phyloP scores from a whole-genome alignment of 306 rosid genomes.

The Benincasa hispida region DNA sequence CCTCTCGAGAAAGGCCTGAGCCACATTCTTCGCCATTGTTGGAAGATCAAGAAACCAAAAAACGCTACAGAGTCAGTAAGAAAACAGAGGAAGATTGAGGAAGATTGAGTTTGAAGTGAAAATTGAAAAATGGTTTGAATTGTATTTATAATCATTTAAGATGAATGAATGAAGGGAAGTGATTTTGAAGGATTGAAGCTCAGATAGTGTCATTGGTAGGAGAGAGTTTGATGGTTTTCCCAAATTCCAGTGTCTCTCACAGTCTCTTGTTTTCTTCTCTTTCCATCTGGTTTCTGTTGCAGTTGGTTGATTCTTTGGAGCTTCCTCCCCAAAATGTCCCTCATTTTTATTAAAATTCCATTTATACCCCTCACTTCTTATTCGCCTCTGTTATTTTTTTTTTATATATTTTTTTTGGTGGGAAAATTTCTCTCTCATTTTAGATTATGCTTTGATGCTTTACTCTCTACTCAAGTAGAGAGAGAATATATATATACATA shows the following conservation, averaged over 20 bases:
- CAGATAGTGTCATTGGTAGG: background rate
- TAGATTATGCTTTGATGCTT: no score
- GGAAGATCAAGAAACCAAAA: background rate
- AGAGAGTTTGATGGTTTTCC: constrained; percentile 8
- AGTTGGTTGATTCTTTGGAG: background rate
- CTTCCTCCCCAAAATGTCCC: background rate
- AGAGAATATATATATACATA: no score
- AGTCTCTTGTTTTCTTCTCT: constrained; percentile 4
- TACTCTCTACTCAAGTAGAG: no score
- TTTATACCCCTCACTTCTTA: background rate
- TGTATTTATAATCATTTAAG: background rate
- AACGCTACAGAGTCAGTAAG: background rate
- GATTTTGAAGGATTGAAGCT: background rate
- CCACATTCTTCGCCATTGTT: constrained; percentile 49
- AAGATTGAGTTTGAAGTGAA: background rate
- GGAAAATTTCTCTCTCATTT: background rate
- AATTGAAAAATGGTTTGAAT: background rate
- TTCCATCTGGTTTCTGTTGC: background rate
- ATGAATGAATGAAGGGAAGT: background rate
- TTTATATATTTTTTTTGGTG: no score
- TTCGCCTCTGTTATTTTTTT: background rate
- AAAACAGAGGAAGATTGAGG: background rate
- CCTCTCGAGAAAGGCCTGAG: constrained; percentile 47
- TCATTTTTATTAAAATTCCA: background rate
- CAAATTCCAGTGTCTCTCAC: background rate